phyloP scores from a whole-genome alignment of 2,329 filamentous ascomycete species.

The Fusarium multiceps region DNA sequence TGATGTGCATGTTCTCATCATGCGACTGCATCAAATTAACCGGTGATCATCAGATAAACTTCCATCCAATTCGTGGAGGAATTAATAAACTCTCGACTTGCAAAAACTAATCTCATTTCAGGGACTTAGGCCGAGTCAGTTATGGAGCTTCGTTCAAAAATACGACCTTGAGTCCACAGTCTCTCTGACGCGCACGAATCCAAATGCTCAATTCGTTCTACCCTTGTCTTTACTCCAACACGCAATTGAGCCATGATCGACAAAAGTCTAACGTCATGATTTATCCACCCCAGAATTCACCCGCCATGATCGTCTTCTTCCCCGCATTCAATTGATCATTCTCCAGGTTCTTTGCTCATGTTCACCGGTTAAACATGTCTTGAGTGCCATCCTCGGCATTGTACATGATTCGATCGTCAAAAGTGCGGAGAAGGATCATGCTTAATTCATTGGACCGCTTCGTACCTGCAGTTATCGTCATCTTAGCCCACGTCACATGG shows the following conservation, averaged over 20 bases:
- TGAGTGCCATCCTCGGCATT: slow-evolving; percentile 14
- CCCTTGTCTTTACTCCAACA: slow-evolving; percentile 12
- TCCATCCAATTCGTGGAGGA: slow-evolving; percentile 17
- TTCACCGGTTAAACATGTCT: slow-evolving; percentile 20
- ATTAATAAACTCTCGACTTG: slow-evolving; percentile 9
- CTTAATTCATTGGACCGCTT: slow-evolving; percentile 32
- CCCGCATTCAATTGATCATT: slow-evolving; percentile 22
- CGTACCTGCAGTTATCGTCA: neutral
- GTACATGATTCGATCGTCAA: slow-evolving; percentile 18
- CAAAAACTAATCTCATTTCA: slow-evolving; percentile 15
- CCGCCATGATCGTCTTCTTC: slow-evolving; percentile 5
- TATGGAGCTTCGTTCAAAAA: slow-evolving; percentile 9
- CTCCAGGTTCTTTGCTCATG: neutral
- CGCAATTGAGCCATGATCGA: slow-evolving; percentile 17
- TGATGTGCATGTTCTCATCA: neutral
- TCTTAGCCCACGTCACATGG: slow-evolving; percentile 3
- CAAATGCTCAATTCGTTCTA: neutral
- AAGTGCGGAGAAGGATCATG: slow-evolving; percentile 29
- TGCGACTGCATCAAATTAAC: neutral
- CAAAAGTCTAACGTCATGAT: slow-evolving; percentile 26
- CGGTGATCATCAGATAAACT: slow-evolving; percentile 12
- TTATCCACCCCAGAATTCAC: slow-evolving; percentile 26
- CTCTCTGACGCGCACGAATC: slow-evolving; percentile 33
- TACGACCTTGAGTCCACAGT: slow-evolving; percentile 20
- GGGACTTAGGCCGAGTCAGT: slow-evolving; percentile 9